A percentile compares a stretch with the other conserved stretches of the same genome.
phyloP scores from a whole-genome alignment of 1,284 basidiomycete species.

The Violaceomyces palustris region DNA sequence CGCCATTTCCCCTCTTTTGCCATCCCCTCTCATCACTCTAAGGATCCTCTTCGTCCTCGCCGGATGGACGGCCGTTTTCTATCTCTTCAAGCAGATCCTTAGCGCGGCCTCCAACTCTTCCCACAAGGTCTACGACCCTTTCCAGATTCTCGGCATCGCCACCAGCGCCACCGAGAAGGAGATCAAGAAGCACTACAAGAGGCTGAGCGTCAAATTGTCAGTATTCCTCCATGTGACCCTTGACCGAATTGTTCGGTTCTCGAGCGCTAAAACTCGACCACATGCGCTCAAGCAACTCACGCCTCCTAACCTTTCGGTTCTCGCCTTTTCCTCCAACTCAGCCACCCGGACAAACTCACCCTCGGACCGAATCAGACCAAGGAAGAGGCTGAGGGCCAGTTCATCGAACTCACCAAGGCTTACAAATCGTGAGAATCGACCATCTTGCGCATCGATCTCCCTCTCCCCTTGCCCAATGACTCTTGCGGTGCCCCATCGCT shows the following conservation, averaged over 20 bases:
- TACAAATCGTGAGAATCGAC: constrained; percentile 76
- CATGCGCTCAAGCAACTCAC: too few species aligned
- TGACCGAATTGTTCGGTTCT: not conserved
- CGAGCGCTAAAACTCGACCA: not conserved
- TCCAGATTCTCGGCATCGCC: constrained; percentile 83
- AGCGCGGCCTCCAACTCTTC: constrained; percentile 58
- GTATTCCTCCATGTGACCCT: not conserved
- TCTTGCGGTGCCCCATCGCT: not conserved
- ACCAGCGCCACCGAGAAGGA: constrained; percentile 78
- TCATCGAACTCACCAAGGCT: constrained; percentile 92
- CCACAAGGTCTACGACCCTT: constrained; percentile 71
- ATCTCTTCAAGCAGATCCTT: constrained; percentile 63
- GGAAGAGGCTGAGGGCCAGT: constrained; percentile 80
- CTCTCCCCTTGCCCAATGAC: not conserved
- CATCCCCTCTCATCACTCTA: constrained; percentile 1
- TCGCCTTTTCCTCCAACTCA: constrained; percentile 2
- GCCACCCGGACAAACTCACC: constrained; percentile 94
- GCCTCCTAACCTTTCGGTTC: constrained; percentile 11
- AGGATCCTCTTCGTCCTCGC: constrained; percentile 55
- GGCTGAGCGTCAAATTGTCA: constrained; percentile 60
- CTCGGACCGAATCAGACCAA: constrained; percentile 74
- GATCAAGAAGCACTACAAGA: constrained; percentile 94
- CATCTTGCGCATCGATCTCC: too few species aligned
- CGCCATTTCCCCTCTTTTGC: constrained; percentile 1
- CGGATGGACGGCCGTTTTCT: constrained; percentile 73